phyloP scores from a whole-genome alignment of 73 alveolate species.

The Stentor coeruleus region DNA sequence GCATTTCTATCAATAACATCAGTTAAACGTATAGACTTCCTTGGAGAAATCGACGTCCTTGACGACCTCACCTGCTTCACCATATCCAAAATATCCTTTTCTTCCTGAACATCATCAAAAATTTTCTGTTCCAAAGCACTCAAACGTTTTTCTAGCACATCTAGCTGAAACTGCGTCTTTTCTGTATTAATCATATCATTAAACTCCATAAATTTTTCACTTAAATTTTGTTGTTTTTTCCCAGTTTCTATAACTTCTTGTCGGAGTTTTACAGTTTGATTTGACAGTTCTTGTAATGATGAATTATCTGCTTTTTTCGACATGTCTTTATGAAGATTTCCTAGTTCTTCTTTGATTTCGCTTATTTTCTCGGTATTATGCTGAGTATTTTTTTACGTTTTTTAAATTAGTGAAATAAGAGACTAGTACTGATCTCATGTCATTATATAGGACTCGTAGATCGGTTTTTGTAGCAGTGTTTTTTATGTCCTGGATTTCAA shows the following conservation, averaged over 20 bases:
- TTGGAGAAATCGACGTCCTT: no score
- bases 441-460: background rate
- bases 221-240: background rate
- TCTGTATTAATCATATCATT: no score
- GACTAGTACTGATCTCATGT: background rate
- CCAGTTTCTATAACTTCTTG: background rate
- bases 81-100: no score
- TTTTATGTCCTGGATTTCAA: background rate
- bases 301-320: background rate
- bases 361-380: background rate
- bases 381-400: background rate
- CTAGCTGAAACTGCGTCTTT: background rate
- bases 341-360: background rate
- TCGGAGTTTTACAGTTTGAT: no score
- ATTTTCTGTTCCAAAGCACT: background rate
- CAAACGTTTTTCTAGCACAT: background rate
- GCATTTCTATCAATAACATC: no score
- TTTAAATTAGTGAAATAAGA: background rate
- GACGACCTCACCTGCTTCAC: no score
- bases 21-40: no score
- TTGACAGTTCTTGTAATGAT: background rate
- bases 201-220: background rate
- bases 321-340: background rate
- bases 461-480: background rate
- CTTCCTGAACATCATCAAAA: no score